These are phyloP conservation scores for Coelastrella sp. DNA, from an alignment of 139 green algal genomes.

Conservation along the genomic window DNA sequence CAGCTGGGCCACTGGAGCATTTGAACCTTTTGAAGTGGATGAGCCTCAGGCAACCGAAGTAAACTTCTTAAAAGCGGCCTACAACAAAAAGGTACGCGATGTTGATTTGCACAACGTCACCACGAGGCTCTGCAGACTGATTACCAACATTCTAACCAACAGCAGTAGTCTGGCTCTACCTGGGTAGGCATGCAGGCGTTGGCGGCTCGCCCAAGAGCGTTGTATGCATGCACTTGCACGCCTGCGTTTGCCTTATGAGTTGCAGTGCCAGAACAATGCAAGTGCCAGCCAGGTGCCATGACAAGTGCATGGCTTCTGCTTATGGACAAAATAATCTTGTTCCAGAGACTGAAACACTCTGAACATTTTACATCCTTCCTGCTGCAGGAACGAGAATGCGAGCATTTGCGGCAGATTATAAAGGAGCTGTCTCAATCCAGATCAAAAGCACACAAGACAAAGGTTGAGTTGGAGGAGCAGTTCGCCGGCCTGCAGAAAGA, in stretches of 20 bases:
- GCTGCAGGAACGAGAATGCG: constrained; percentile 40
- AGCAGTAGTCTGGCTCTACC: not conserved
- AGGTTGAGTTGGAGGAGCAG: constrained; percentile 46
- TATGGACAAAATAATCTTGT: not conserved
- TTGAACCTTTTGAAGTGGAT: constrained; percentile 41
- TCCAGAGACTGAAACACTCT: not conserved
- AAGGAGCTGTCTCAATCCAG: constrained; percentile 38
- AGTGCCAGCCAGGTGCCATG: not conserved
- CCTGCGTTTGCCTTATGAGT: not conserved
- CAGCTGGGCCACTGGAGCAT: constrained; percentile 19
- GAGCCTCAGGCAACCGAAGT: constrained; percentile 38
- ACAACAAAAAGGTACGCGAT: constrained; percentile 28
- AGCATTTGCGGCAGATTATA: constrained; percentile 43
- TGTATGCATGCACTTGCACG: not conserved
- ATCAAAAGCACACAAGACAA: constrained; percentile 21
- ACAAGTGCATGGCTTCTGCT: not conserved
- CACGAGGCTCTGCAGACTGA: not conserved
- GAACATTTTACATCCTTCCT: not conserved
- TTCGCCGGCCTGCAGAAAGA: constrained; percentile 41
- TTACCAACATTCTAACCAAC: not conserved
- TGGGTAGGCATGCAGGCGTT: not conserved
- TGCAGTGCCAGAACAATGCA: not conserved
- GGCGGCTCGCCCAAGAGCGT: not conserved
- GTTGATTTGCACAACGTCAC: not conserved
- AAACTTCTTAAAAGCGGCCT: not conserved